phyloP scores from a whole-genome alignment of 495 filamentous ascomycete genomes.

The Penicillium atrosanguineum region DNA sequence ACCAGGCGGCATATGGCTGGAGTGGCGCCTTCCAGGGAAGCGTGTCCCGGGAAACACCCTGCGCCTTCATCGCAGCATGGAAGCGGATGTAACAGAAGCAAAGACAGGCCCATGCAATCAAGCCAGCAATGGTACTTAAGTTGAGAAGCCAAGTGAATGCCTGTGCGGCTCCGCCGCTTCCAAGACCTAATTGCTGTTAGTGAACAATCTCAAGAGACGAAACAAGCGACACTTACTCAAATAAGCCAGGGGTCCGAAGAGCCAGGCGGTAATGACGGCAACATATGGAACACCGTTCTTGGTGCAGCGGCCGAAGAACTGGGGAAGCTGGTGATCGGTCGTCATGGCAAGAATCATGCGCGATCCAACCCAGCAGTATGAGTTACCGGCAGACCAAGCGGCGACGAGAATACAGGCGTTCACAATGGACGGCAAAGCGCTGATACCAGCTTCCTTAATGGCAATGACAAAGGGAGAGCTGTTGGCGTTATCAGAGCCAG shows the following conservation, averaged over 20 bases:
- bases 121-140: constrained; percentile 54
- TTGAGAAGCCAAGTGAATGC: constrained; percentile 62
- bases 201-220: background rate
- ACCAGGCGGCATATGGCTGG: constrained; percentile 62
- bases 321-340: constrained; percentile 34
- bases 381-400: constrained; percentile 68
- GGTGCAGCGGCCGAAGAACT: constrained; percentile 31
- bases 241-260: constrained; percentile 32
- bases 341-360: constrained; percentile 40
- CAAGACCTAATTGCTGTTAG: constrained; percentile 30
- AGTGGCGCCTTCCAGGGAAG: constrained; percentile 58
- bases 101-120: constrained; percentile 63
- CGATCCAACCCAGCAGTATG: constrained; percentile 37
- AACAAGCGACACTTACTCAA: constrained; percentile 24
- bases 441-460: constrained; percentile 59
- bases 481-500: constrained; percentile 40
- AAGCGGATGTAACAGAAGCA: constrained; percentile 62
- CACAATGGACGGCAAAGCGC: constrained; percentile 69
- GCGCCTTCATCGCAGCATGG: constrained; percentile 55
- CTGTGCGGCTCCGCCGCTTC: constrained; percentile 35
- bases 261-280: constrained; percentile 31
- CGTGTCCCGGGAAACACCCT: constrained; percentile 53
- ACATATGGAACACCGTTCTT: constrained; percentile 37
- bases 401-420: constrained; percentile 72
- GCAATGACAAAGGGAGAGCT: constrained; percentile 59